These are phyloP conservation scores for Citrullus mucosospermus DNA, from an alignment of 306 rosid genomes.

Conservation along the genomic window DNA sequence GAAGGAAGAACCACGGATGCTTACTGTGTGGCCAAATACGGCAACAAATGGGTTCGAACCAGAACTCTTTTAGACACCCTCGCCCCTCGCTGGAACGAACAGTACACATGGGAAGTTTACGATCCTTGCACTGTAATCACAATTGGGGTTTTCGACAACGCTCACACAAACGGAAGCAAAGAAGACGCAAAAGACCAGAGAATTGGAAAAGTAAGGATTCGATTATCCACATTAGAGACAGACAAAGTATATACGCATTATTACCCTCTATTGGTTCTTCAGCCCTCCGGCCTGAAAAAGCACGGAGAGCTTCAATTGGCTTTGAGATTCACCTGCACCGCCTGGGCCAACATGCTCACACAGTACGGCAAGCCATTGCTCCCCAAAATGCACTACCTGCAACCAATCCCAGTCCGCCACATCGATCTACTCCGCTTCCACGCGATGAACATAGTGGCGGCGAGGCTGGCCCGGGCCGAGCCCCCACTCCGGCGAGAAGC, in stretches of 20 bases:
- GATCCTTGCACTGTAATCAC: slow-evolving; percentile 92
- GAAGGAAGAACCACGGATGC: slow-evolving; percentile 72
- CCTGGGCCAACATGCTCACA: slow-evolving; percentile 73
- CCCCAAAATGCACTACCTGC: slow-evolving; percentile 86
- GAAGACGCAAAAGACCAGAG: slow-evolving; percentile 52
- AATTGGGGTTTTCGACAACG: slow-evolving; percentile 66
- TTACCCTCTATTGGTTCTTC: slow-evolving; percentile 73
- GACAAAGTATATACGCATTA: slow-evolving; percentile 69
- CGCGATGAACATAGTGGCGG: slow-evolving; percentile 82
- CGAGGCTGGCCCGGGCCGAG: slow-evolving; percentile 53
- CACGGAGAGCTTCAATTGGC: slow-evolving; percentile 94
- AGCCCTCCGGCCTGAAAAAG: slow-evolving; percentile 55
- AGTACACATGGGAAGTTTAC: slow-evolving; percentile 84
- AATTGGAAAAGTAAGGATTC: slow-evolving; percentile 84
- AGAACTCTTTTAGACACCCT: slow-evolving; percentile 70
- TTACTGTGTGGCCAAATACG: slow-evolving; percentile 90
- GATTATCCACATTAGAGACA: slow-evolving; percentile 78
- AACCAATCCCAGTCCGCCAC: slow-evolving; percentile 60
- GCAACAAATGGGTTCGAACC: slow-evolving; percentile 88
- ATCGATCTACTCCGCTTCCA: slow-evolving; percentile 72
- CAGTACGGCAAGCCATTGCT: slow-evolving; percentile 76
- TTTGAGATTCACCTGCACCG: slow-evolving; percentile 72
- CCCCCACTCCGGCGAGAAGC: slow-evolving; percentile 80
- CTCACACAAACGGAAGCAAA: slow-evolving; percentile 47
- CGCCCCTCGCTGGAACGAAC: slow-evolving; percentile 90